A percentile compares a stretch with the other conserved stretches of the same genome.
These are phyloP conservation scores for Candida endomychidarum DNA, from an alignment of 805 yeast species.

Conservation along the genomic window DNA sequence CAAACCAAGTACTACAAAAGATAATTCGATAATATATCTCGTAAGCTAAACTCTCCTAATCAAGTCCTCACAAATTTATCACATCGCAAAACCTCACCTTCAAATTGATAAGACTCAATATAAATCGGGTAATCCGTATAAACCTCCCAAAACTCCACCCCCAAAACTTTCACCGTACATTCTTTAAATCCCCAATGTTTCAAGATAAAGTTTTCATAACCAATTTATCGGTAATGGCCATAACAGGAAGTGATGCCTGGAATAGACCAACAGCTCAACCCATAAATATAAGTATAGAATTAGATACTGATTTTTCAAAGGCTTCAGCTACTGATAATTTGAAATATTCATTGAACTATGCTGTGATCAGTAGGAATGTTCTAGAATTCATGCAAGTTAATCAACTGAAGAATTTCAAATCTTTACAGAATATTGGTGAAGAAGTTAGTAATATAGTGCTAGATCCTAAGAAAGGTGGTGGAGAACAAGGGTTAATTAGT, in stretches of 20 bases:
- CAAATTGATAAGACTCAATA: constrained; percentile 1
- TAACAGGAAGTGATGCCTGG: constrained; percentile 78
- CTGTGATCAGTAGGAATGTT: constrained; percentile 72
- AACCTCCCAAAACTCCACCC: not conserved
- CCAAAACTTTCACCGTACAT: not conserved
- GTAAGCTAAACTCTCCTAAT: too few relatives aligned
- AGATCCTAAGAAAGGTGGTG: constrained; percentile 45
- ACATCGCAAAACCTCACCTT: too few relatives aligned
- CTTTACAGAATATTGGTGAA: constrained; percentile 49
- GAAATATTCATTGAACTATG: constrained; percentile 82
- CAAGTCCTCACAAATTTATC: too few relatives aligned
- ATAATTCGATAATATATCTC: too few relatives aligned
- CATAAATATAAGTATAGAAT: constrained; percentile 54
- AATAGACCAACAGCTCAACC: constrained; percentile 66
- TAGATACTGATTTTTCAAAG: constrained; percentile 63
- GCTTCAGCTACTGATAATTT: constrained; percentile 85
- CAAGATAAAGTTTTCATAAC: constrained; percentile 48
- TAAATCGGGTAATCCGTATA: not conserved
- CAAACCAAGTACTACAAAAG: too few relatives aligned
- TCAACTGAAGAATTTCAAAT: constrained; percentile 39
- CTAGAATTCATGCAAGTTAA: constrained; percentile 47
- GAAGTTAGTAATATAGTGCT: constrained; percentile 46
- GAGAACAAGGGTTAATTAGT: constrained; percentile 38
- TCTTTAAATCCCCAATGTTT: constrained; percentile 6
- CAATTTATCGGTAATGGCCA: constrained; percentile 59